These are phyloP conservation scores for Ophiostoma populinum DNA, from an alignment of 2,329 filamentous ascomycete species.

Conservation along the genomic window DNA sequence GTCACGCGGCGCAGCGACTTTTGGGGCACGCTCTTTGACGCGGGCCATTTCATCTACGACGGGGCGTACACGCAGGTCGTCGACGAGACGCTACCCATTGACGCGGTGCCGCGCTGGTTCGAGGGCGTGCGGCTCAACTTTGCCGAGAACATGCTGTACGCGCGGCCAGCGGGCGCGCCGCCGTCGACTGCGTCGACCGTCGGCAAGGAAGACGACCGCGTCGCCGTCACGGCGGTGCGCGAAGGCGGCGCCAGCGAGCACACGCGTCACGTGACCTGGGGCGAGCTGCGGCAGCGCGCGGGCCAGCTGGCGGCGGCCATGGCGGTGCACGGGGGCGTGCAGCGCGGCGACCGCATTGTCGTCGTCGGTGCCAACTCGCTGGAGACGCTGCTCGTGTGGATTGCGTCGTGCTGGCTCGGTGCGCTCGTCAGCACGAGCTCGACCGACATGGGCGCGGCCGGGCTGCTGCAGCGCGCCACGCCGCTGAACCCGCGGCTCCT, in stretches of 20 bases:
- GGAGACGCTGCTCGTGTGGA: constrained; percentile 54
- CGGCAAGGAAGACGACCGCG: constrained; percentile 52
- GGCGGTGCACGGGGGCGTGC: constrained; percentile 40
- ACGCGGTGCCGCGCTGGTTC: constrained; percentile 62
- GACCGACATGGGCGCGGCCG: constrained; percentile 71
- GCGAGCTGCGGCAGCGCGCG: constrained; percentile 41
- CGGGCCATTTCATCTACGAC: constrained; percentile 42
- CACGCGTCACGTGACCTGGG: constrained; percentile 46
- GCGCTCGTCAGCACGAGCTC: constrained; percentile 60
- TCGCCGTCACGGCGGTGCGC: constrained; percentile 56
- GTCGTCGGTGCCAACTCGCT: constrained; percentile 59
- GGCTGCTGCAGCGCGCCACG: constrained; percentile 54
- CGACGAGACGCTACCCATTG: constrained; percentile 53
- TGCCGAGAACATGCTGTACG: constrained; percentile 64
- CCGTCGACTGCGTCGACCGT: constrained; percentile 23
- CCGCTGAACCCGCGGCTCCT: constrained; percentile 64
- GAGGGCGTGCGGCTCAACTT: constrained; percentile 57
- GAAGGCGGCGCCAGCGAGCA: constrained; percentile 38
- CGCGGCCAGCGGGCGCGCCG: constrained; percentile 18
- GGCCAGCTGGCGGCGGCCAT: constrained; percentile 48
- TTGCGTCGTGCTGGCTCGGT: constrained; percentile 53
- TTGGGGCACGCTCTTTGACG: constrained; percentile 46
- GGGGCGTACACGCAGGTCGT: constrained; percentile 42
- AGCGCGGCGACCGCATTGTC: constrained; percentile 56
- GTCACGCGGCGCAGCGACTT: constrained; percentile 43